Evolutionary conservation across 2,329 filamentous ascomycete species (phyloP).

Genomic region (Monilinia vaccinii-corymbosi): DNA sequence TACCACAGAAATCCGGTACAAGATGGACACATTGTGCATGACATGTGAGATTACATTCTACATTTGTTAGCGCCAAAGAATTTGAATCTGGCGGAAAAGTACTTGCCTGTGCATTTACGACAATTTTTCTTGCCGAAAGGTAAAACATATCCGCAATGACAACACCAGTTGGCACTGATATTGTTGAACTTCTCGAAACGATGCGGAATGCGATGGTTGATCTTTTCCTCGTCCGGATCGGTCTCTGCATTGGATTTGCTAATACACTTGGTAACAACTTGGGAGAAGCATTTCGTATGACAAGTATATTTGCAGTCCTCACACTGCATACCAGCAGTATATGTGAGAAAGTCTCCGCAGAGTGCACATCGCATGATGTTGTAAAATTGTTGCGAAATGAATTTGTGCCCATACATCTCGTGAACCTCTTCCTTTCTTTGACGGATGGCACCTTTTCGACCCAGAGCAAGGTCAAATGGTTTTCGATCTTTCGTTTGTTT

Average conservation of each 20-base stretch:
- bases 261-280: slow-evolving; percentile 98
- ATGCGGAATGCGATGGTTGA: slow-evolving; percentile 98
- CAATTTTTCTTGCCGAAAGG: slow-evolving; percentile 93
- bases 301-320: slow-evolving; percentile 99
- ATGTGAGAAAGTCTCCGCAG: slow-evolving; percentile 97
- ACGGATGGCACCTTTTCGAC: slow-evolving; percentile 89
- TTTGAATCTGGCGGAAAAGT: not conserved
- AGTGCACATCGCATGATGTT: slow-evolving; percentile 99
- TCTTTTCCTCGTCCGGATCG: slow-evolving; percentile 97
- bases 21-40: slow-evolving; percentile 89
- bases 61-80: slow-evolving; percentile 24
- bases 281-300: slow-evolving; percentile 92
- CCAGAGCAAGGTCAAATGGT: slow-evolving; percentile 80
- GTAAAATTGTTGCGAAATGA: slow-evolving; percentile 97
- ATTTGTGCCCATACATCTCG: slow-evolving; percentile 99
- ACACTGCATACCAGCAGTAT: slow-evolving; percentile 97
- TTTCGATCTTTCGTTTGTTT: slow-evolving; percentile 81
- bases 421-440: slow-evolving; percentile 97
- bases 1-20: slow-evolving; percentile 96
- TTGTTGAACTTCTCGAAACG: slow-evolving; percentile 96
- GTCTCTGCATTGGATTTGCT: slow-evolving; percentile 98
- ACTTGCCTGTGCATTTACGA: slow-evolving; percentile 76
- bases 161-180: slow-evolving; percentile 98
- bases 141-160: slow-evolving; percentile 93
- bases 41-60: slow-evolving; percentile 85